Evolutionary conservation across 176 grass and related monocot genomes (phyloP).

Genomic region (Phragmites australis): DNA sequence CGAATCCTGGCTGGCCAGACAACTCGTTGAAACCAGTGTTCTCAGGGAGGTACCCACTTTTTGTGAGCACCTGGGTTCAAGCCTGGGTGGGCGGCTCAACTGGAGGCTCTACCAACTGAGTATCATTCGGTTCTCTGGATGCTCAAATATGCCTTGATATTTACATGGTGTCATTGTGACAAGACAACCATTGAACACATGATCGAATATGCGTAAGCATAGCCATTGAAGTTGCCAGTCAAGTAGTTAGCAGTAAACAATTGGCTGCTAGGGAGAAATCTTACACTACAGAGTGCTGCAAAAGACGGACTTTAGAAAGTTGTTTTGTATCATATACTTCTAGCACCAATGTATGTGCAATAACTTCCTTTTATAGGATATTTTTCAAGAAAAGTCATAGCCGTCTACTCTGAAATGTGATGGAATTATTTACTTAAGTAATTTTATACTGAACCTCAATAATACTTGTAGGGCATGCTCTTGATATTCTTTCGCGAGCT

Average conservation of each 20-base stretch:
- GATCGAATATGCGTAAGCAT: too few species aligned
- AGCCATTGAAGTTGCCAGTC: too few species aligned
- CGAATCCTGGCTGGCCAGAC: too few species aligned
- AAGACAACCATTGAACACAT: not conserved
- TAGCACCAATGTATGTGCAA: not conserved
- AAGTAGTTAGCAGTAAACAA: not conserved
- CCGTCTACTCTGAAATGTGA: not conserved
- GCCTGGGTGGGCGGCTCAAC: too few species aligned
- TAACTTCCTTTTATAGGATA: not conserved
- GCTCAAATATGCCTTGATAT: too few species aligned
- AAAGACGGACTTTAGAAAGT: not conserved
- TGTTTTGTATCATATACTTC: not conserved
- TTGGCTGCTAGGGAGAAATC: not conserved
- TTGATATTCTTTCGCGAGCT: constrained; percentile 86
- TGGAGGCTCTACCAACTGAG: too few species aligned
- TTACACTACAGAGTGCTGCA: not conserved
- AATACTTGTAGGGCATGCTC: constrained; percentile 65
- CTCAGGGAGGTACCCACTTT: too few species aligned
- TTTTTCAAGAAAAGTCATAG: not conserved
- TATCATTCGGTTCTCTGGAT: too few species aligned
- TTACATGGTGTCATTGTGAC: not conserved
- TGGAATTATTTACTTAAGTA: not conserved
- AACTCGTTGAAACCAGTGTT: too few species aligned
- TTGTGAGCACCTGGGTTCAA: too few species aligned
- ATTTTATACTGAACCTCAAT: constrained; percentile 26